Conservation (phyloP, 768 basidiomycete genomes). For the Leccinum longicurvipes region DNA sequence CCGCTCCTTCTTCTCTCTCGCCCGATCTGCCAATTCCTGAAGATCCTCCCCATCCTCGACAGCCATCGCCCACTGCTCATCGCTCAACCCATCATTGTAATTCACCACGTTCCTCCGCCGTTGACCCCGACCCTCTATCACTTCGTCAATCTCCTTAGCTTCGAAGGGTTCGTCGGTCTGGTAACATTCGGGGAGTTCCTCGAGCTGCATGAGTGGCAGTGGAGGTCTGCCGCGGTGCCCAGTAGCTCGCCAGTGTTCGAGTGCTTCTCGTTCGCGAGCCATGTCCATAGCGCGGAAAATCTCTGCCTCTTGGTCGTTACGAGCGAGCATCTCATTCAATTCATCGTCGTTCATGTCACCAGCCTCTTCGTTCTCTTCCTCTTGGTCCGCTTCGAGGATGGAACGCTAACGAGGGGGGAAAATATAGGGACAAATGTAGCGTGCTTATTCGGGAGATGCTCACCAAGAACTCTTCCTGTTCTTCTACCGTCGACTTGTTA, state of each 20-base stretch:
- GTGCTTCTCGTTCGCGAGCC: constrained; percentile 66
- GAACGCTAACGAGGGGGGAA: constrained; percentile 57
- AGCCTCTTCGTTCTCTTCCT: constrained; percentile 85
- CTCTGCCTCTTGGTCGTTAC: constrained; percentile 71
- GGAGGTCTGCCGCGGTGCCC: constrained; percentile 81
- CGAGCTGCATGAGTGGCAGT: constrained; percentile 71
- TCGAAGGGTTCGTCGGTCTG: constrained; percentile 83
- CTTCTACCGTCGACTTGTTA: constrained; percentile 96
- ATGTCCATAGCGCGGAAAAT: constrained; percentile 83
- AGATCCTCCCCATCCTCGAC: constrained; percentile 81
- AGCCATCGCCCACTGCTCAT: constrained; percentile 91
- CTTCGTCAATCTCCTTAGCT: constrained; percentile 47
- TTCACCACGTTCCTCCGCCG: constrained; percentile 79
- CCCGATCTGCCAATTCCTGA: constrained; percentile 65
- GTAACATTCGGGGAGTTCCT: constrained; percentile 92
- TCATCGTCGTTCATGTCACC: constrained; percentile 95
- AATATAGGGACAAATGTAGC: neutral
- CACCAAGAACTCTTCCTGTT: constrained; percentile 93
- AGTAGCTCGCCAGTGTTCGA: constrained; percentile 63
- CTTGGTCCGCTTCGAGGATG: constrained; percentile 85
- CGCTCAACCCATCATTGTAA: constrained; percentile 91
- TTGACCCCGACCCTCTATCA: constrained; percentile 77
- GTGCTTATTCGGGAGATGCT: constrained; percentile 19
- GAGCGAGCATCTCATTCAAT: constrained; percentile 87
- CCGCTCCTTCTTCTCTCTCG: constrained; percentile 62